These are phyloP conservation scores for Mortierella antarctica DNA, from an alignment of 192 early-diverging fungal species.

Conservation along the genomic window DNA sequence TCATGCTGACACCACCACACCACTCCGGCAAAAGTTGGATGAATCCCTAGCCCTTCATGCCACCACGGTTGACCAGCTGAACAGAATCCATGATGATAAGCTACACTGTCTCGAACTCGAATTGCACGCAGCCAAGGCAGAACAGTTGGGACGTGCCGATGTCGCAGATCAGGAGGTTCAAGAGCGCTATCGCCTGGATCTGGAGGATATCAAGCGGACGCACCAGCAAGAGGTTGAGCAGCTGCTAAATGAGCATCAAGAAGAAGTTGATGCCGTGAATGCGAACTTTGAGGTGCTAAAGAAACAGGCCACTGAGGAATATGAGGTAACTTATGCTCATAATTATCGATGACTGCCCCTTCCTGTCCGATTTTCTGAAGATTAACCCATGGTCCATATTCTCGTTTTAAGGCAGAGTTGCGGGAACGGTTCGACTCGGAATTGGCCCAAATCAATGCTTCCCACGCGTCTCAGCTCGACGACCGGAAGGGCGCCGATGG, in stretches of 20 bases:
- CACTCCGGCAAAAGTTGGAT: constrained; percentile 18
- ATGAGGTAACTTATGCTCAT: constrained; percentile 12
- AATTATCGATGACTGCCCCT: not conserved
- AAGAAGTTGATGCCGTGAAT: constrained; percentile 11
- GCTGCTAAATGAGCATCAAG: constrained; percentile 10
- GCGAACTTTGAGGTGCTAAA: not conserved
- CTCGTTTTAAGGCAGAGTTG: constrained; percentile 15
- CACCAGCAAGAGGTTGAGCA: constrained; percentile 8
- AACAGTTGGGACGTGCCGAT: not conserved
- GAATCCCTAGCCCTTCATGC: constrained; percentile 20
- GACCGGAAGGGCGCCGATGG: constrained; percentile 7
- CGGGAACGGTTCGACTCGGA: constrained; percentile 28
- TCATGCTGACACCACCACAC: not conserved
- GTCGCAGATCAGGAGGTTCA: not conserved
- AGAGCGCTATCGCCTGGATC: constrained; percentile 11
- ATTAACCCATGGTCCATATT: not conserved
- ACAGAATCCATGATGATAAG: constrained; percentile 42
- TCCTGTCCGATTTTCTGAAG: not conserved
- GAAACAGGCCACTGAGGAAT: constrained; percentile 14
- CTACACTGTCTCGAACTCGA: constrained; percentile 36
- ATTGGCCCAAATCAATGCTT: constrained; percentile 26
- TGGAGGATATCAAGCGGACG: constrained; percentile 20
- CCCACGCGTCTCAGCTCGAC: constrained; percentile 16
- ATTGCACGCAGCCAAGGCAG: constrained; percentile 17
- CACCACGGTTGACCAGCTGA: constrained; percentile 27